Evolutionary conservation across 768 basidiomycete genomes (phyloP), one percentile per base, ranked within the genome.

Genomic region (Lactifluus piperatus): DNA sequence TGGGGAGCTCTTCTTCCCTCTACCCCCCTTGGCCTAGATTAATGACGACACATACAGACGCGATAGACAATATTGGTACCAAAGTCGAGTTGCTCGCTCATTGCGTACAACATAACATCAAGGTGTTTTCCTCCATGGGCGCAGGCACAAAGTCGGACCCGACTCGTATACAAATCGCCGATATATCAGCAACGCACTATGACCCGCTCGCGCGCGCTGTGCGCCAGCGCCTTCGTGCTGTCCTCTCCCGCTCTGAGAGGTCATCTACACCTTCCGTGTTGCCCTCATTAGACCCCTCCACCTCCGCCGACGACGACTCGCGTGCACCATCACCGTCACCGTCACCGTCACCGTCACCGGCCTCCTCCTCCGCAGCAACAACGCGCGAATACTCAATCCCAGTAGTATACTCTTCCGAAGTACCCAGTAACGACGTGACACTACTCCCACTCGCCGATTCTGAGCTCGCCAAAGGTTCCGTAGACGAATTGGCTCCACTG

Each of bases 61-160:
- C 94, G 5, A 99, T 98, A 59, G 95, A 98, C 73, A 98, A 99
- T 68, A 95, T 98, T 62, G 81, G 88, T 48, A 95, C 95, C 0
- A 98, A 99, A 70, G 92, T 97, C 11, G 94, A 98, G 66, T 76
- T 98, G 45, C 79, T 99, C 8, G 84, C 88, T 57, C 87, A 94
- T 71, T 99, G 95, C 67, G 81, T 88, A 66, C 81, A 85, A 56
- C 76, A 86, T 62, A 69, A 77, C 18, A 83, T 98, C 71, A 93
- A 90, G 76, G 87, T 94, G 18, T 97, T 98, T 72, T 92, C 94
- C 0, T 93, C 93, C 26, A 97, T 99, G 93, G 97, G 97, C 29
- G 91, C 94, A 4, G 86, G 94, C 13, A 88, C 94, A 14, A 99
- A 98, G 73, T 81, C 81, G 66, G 97, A 99, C 71, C 94, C 97